These are phyloP conservation scores for Pseudopithomyces maydicus DNA, from an alignment of 2,329 filamentous ascomycete genomes.

Conservation along the genomic window DNA sequence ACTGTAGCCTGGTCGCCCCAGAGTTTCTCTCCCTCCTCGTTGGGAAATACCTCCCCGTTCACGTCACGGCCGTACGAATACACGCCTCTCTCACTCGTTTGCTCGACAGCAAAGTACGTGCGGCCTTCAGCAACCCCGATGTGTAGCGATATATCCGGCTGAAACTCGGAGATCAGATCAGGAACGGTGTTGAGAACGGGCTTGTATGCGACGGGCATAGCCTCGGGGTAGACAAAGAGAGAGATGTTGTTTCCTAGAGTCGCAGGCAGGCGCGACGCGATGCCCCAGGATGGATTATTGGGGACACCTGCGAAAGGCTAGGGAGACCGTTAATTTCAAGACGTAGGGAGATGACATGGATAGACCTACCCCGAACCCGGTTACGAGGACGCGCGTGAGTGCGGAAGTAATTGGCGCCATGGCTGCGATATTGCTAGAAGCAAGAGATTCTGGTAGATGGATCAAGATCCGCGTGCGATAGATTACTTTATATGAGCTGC, in stretches of 20 bases:
- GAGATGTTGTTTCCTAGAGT: constrained; percentile 48
- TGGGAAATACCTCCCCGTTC: constrained; percentile 53
- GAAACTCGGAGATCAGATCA: constrained; percentile 58
- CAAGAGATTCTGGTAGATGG: neutral
- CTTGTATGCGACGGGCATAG: constrained; percentile 73
- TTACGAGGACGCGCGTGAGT: constrained; percentile 49
- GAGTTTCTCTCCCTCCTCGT: constrained; percentile 31
- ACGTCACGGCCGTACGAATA: constrained; percentile 70
- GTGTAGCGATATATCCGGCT: constrained; percentile 70
- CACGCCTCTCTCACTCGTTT: constrained; percentile 70
- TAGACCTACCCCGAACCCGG: constrained; percentile 48
- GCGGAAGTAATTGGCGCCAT: constrained; percentile 19
- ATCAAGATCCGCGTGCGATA: neutral
- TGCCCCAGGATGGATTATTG: constrained; percentile 80
- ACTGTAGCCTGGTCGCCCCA: constrained; percentile 25
- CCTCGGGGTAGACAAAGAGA: constrained; percentile 67
- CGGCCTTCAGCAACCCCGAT: constrained; percentile 76
- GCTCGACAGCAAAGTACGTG: constrained; percentile 72
- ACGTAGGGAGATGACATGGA: neutral
- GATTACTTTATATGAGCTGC: neutral
- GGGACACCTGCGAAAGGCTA: constrained; percentile 78
- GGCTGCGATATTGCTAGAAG: constrained; percentile 3
- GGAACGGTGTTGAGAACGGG: constrained; percentile 69
- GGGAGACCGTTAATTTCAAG: neutral
- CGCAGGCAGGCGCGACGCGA: constrained; percentile 69